Evolutionary conservation across 148 eudicot genomes (phyloP), one percentile per base, ranked within the genome.

Genomic region (Rhododendron molle): DNA sequence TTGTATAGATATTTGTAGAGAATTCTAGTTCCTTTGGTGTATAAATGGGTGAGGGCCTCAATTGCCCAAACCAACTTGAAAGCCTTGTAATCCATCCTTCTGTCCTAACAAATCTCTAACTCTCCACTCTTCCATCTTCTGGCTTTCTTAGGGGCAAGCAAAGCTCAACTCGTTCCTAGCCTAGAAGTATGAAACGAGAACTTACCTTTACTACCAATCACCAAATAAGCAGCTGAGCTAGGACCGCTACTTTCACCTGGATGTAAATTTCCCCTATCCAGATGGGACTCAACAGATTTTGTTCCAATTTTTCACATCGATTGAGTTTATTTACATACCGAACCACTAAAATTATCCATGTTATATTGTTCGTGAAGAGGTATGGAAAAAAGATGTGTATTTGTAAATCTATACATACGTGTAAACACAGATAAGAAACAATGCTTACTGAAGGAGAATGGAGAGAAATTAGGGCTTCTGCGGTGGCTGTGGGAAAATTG

Each of bases 361-460:
- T 36, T 15, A 36, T 26, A 36, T 26, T 15, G 32, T 14, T 43
- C 6, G 40, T 20, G 49, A n/a, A 40, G n/a, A 65, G 30, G 72
- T 65, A n/a, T n/a, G 32, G 12, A 65, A 23, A 65, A 21, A 71
- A 13, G 20, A 30, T 18, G 20, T 4, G 76, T 14, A 4, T 30
- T 71, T 1, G 76, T 13, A 14, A 30, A 50, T 14, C 12, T 12
- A 52, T 32, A 1, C 4, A 18, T 3, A 18, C 0, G 8, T 54
- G 54, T 28, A 50, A 52, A 49, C 60, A 79, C 20, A 30, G 7
- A 16, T 14, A 44, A 69, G 36, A 4, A 44, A 30, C 7, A 28
- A 4, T 20, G 67, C 85, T 84, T 84, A 84, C 85, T 38, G 80
- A 52, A 52, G 11, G 80, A 84, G 26, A 84, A 36, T 11, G 69